Base-by-base conservation (phyloP, 805 yeast genomes). In the Candida gorgasii region DNA sequence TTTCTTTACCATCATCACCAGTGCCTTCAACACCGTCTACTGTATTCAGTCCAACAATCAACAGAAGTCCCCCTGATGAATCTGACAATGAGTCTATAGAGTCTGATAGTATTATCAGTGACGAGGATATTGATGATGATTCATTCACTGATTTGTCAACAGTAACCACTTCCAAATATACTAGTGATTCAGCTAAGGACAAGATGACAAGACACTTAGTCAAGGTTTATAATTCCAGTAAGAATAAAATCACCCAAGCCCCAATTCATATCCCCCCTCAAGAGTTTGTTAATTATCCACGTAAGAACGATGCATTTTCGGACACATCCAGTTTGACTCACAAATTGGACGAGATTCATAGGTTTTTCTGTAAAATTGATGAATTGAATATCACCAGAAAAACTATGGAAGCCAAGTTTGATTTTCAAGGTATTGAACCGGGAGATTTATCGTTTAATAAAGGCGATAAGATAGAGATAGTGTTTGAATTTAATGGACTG, bases 401-500 rank as follows among this genome's bases (percentile, higher is more conserved):
- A 23, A 32, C 38, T 2, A 23, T 49, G 4, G 27, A 43, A 42
- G 59, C 60, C 9, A 52, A 50, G 34, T 42, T 49, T 42, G 58
- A 52, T 42, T 69, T 65, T 42, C 45, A 43, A 6, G 73, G 73
- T 1, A 49, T 36, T 13, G 55, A 61, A 39, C 58, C 69, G 0
- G 75, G 73, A 2, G 74, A 69, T 39, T 56, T 69, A 32, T 55
- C 71, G 3, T 63, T 69, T 39, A 45, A 55, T 5, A 44, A 52
- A 27, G 72, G 69, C 22, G 72, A 69, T 30, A 31, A 42, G 11
- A 50, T 69, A 15, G 67, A 62, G 47, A 53, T 68, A 14, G 26
- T 68, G 8, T 58, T 60, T 36, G 65, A 64, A 32, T 59, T 68
- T 39, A 65, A 66, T 13, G 47, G 51, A 40, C 47, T 58, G 8